Percentiles rank a stretch among this genome's conserved stretches.
Evolutionary conservation across 1,284 basidiomycete genomes (phyloP).

Genomic region (Irpex rosettiformis): DNA sequence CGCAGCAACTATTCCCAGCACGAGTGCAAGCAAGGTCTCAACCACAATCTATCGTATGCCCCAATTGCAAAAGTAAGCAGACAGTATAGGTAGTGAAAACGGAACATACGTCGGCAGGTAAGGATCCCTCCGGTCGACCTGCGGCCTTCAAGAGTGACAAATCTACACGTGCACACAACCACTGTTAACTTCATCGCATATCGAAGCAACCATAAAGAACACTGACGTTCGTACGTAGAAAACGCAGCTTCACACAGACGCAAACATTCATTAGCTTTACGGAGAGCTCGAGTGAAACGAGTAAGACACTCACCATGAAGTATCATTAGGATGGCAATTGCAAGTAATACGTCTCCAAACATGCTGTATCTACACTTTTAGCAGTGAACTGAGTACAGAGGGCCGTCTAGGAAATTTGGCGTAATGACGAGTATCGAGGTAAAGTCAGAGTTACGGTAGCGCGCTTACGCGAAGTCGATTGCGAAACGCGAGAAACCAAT

Average conservation of each 20-base stretch:
- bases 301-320: slow-evolving; percentile 26
- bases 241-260: slow-evolving; percentile 42
- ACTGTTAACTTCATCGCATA: not conserved
- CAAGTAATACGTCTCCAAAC: slow-evolving; percentile 26
- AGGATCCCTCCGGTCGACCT: slow-evolving; percentile 58
- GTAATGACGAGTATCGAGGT: too few relatives aligned
- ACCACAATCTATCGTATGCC: slow-evolving; percentile 60
- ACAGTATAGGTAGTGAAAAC: not conserved
- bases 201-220: not conserved
- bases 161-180: slow-evolving; percentile 38
- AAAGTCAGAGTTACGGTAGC: too few relatives aligned
- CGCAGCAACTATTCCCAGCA: slow-evolving; percentile 69
- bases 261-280: too few relatives aligned
- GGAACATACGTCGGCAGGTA: slow-evolving; percentile 59
- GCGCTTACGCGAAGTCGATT: too few relatives aligned
- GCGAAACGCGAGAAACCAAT: too few relatives aligned
- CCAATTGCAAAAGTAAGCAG: not conserved
- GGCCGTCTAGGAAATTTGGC: too few relatives aligned
- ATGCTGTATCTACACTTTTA: slow-evolving; percentile 15
- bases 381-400: too few relatives aligned
- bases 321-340: slow-evolving; percentile 24
- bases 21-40: slow-evolving; percentile 63
- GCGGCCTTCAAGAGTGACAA: slow-evolving; percentile 71
- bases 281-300: not conserved
- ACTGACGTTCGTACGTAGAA: slow-evolving; percentile 65